Conservation (phyloP, 169 alveolate species). For the Perkinsus chesapeaki region DNA sequence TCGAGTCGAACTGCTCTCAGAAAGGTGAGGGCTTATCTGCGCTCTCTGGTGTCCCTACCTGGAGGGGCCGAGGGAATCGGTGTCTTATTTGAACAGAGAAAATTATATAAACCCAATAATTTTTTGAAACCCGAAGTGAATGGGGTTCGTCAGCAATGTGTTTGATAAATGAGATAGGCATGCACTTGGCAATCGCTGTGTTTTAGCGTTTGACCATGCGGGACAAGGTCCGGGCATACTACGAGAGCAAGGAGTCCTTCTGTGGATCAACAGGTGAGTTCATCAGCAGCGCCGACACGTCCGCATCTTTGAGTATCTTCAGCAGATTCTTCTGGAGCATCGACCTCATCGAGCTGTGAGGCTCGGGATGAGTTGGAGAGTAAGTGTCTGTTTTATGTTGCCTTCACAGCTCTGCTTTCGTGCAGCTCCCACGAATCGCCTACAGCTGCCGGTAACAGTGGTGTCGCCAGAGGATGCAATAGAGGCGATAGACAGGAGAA, state of each 20-base stretch:
- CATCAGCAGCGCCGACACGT: background rate
- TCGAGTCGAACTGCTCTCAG: background rate
- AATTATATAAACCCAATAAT: no score
- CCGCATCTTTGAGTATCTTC: background rate
- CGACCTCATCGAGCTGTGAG: background rate
- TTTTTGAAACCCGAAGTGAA: no score
- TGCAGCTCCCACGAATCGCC: background rate
- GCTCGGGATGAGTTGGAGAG: background rate
- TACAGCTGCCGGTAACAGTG: background rate
- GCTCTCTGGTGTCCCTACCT: no score
- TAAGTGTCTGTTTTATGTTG: background rate
- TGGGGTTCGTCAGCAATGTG: no score
- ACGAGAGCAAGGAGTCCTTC: background rate
- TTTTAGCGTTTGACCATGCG: background rate
- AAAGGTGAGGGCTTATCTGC: background rate
- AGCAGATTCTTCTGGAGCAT: background rate
- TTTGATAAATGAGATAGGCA: no score
- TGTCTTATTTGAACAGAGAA: no score
- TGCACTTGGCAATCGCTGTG: no score
- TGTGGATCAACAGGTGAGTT: background rate
- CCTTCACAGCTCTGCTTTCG: background rate
- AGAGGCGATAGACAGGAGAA: background rate
- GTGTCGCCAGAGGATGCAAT: background rate
- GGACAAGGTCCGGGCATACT: background rate
- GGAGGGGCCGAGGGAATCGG: no score